Conservation (phyloP, 225 moss, liverwort and hornwort species). For the Physcomitrellopsis africana region DNA sequence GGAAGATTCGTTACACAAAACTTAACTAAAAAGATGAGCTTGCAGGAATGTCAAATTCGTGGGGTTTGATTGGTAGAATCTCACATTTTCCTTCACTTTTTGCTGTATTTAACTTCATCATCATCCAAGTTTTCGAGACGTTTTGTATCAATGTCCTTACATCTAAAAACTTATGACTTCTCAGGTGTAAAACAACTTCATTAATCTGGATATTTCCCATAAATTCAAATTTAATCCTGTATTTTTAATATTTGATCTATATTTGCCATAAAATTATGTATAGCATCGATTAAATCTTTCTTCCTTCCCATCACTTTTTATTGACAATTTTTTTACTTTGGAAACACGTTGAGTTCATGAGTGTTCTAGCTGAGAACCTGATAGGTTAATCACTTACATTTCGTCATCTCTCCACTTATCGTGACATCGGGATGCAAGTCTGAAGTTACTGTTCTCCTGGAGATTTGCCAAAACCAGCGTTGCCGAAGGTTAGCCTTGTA, state of each 20-base stretch:
- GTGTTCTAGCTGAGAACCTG: slow-evolving; percentile 6
- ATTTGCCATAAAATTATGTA: neutral
- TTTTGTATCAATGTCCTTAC: neutral
- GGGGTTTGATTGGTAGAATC: neutral
- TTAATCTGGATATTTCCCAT: no score
- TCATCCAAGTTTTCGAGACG: neutral
- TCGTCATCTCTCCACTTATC: neutral
- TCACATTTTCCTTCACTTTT: slow-evolving; percentile 10
- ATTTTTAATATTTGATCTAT: no score
- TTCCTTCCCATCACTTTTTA: neutral
- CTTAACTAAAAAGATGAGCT: neutral
- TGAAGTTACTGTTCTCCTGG: slow-evolving; percentile 1
- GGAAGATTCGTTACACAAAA: no score
- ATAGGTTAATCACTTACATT: neutral
- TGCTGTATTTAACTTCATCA: neutral
- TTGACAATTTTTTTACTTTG: neutral
- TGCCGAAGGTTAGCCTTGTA: slow-evolving; percentile 5
- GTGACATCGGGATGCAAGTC: neutral
- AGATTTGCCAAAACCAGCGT: neutral
- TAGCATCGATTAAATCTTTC: neutral
- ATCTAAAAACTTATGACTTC: neutral
- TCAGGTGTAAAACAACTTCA: no score
- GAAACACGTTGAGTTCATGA: slow-evolving; percentile 2
- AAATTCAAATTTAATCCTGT: no score
- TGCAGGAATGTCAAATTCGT: slow-evolving; percentile 3